Conservation (phyloP, 345 rosid species). For the Punica granatum region DNA sequence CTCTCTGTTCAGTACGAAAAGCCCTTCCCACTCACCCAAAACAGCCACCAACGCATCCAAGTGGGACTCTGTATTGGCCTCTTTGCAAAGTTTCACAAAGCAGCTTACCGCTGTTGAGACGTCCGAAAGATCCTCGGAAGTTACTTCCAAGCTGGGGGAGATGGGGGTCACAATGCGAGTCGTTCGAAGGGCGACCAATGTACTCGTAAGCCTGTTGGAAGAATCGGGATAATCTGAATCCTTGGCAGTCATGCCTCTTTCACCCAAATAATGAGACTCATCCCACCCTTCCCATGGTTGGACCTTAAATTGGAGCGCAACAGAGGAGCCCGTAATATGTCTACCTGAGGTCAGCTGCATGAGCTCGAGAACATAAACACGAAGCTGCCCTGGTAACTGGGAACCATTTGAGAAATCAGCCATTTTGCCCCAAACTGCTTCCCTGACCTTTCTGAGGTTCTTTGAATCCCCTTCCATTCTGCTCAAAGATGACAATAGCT, state of each 20-base stretch:
- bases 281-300: slow-evolving; percentile 85
- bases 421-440: slow-evolving; percentile 69
- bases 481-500: slow-evolving; percentile 64
- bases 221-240: slow-evolving; percentile 36
- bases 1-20: slow-evolving; percentile 37
- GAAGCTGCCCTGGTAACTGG: slow-evolving; percentile 64
- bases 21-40: slow-evolving; percentile 89
- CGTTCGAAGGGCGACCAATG: slow-evolving; percentile 87
- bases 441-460: slow-evolving; percentile 58
- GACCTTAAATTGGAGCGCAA: slow-evolving; percentile 45
- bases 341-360: slow-evolving; percentile 69
- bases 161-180: slow-evolving; percentile 63
- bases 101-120: slow-evolving; percentile 53
- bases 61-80: slow-evolving; percentile 40
- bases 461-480: slow-evolving; percentile 67
- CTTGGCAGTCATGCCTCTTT: slow-evolving; percentile 28
- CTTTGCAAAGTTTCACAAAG: slow-evolving; percentile 58
- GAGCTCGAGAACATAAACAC: slow-evolving; percentile 76
- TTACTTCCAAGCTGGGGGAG: slow-evolving; percentile 56
- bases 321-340: slow-evolving; percentile 47
- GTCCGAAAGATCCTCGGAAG: slow-evolving; percentile 53
- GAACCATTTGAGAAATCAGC: slow-evolving; percentile 59
- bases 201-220: slow-evolving; percentile 60
- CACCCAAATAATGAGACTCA: slow-evolving; percentile 40
- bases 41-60: slow-evolving; percentile 51